Conservation (phyloP, 2,329 filamentous ascomycete genomes). For the Leptoxyphium fumago region DNA sequence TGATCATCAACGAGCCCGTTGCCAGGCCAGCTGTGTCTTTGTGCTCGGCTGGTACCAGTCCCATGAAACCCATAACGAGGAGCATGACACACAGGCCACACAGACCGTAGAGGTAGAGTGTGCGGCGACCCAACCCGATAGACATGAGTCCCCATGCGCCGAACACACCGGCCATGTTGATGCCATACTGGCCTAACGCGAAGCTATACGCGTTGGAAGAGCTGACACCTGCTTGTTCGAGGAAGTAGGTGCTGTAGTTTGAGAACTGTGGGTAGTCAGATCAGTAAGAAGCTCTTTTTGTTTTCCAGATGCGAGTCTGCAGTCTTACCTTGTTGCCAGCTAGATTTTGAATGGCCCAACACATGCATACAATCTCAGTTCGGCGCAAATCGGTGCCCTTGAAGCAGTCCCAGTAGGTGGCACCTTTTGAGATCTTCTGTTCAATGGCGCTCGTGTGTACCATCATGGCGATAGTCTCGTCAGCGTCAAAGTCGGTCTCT, state of each 20-base stretch:
- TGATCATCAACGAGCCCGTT: conserved; percentile 72
- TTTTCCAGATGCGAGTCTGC: not conserved
- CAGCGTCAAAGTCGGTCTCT: conserved; percentile 60
- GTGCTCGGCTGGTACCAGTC: conserved; percentile 49
- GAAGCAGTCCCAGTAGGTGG: conserved; percentile 73
- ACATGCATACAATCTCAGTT: conserved; percentile 54
- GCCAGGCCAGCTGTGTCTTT: conserved; percentile 51
- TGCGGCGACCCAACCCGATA: conserved; percentile 50
- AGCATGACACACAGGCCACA: conserved; percentile 62
- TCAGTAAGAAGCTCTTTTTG: not conserved
- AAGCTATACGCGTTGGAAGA: conserved; percentile 30
- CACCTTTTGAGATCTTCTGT: conserved; percentile 56
- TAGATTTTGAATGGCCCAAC: conserved; percentile 35
- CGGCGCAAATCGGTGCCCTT: conserved; percentile 61
- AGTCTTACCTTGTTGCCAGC: conserved; percentile 24
- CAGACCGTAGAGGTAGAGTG: conserved; percentile 63
- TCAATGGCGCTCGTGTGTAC: conserved; percentile 74
- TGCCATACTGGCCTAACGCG: conserved; percentile 43
- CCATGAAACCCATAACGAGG: conserved; percentile 70
- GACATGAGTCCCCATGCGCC: conserved; percentile 72
- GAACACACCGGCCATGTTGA: conserved; percentile 66
- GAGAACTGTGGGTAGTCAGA: conserved; percentile 17
- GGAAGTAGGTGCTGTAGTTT: conserved; percentile 35
- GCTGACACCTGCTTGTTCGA: conserved; percentile 32
- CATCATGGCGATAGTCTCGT: conserved; percentile 87